A percentile compares a stretch with the other conserved stretches of the same genome.
Conservation (phyloP, 1,139 yeast species). For the Yamadazyma jaroonii region DNA sequence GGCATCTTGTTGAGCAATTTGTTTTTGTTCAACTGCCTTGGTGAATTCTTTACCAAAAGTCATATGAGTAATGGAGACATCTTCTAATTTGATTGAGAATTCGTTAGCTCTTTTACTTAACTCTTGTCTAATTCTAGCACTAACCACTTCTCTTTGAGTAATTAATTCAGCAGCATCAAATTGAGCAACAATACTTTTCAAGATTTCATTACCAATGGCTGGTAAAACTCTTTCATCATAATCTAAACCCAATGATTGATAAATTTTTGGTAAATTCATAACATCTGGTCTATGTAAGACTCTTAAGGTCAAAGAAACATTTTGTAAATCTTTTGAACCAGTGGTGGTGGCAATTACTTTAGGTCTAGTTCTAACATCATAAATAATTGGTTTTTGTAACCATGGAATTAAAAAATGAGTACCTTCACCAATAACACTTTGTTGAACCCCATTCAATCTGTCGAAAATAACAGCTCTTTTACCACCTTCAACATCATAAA, state of each 20-base stretch:
- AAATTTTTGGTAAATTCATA: slow-evolving; percentile 72
- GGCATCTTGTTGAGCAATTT: slow-evolving; percentile 99
- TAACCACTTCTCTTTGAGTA: slow-evolving; percentile 94
- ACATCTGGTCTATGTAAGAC: slow-evolving; percentile 96
- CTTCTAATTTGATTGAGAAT: slow-evolving; percentile 89
- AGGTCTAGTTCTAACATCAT: slow-evolving; percentile 89
- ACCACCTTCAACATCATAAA: slow-evolving; percentile 96
- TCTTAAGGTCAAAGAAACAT: slow-evolving; percentile 88
- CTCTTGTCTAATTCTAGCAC: slow-evolving; percentile 86
- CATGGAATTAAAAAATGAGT: slow-evolving; percentile 95
- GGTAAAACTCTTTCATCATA: slow-evolving; percentile 97
- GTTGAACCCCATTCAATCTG: slow-evolving; percentile 85
- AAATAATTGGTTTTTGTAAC: slow-evolving; percentile 88
- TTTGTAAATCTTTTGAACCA: slow-evolving; percentile 96
- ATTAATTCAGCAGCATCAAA: slow-evolving; percentile 97
- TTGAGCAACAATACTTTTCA: slow-evolving; percentile 94
- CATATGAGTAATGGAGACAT: slow-evolving; percentile 97
- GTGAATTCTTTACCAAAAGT: slow-evolving; percentile 97
- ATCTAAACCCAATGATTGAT: slow-evolving; percentile 89
- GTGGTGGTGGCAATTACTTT: slow-evolving; percentile 93
- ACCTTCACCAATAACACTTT: slow-evolving; percentile 89
- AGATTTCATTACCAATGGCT: slow-evolving; percentile 93
- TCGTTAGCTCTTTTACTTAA: slow-evolving; percentile 81
- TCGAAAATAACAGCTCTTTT: slow-evolving; percentile 94
- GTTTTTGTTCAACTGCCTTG: slow-evolving; percentile 97